phyloP scores from a whole-genome alignment of 805 yeast species.

The Pichia manshurica region DNA sequence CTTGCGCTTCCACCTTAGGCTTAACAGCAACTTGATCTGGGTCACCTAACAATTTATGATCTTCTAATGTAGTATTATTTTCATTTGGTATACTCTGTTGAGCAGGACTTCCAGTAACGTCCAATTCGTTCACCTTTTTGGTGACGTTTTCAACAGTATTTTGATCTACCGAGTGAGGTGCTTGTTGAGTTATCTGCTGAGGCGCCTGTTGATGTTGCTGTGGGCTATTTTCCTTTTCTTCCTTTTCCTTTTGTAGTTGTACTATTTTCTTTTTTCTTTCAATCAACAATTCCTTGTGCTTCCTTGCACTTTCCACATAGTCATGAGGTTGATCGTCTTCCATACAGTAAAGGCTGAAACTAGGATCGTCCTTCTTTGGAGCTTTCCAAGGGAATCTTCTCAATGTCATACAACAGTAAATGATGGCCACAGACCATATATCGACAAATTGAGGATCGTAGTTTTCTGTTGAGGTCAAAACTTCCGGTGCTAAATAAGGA shows the following conservation, averaged over 20 bases:
- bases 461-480: conserved; percentile 42
- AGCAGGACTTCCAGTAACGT: background rate
- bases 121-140: background rate
- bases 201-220: too few species aligned
- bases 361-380: conserved; percentile 63
- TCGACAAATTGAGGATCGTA: conserved; percentile 79
- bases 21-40: conserved; percentile 22
- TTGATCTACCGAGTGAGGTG: background rate
- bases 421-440: conserved; percentile 80
- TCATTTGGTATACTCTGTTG: background rate
- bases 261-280: conserved; percentile 50
- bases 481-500: conserved; percentile 85
- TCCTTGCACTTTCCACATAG: conserved; percentile 62
- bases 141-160: conserved; percentile 7
- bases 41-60: conserved; percentile 22
- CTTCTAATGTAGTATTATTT: background rate
- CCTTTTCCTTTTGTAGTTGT: conserved; percentile 23
- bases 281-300: conserved; percentile 58
- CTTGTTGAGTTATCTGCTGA: conserved; percentile 11
- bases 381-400: conserved; percentile 87
- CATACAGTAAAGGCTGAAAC: conserved; percentile 59
- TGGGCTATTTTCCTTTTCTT: conserved; percentile 11
- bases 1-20: conserved; percentile 3
- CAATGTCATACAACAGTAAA: conserved; percentile 81
- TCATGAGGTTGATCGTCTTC: conserved; percentile 74